Conservation (phyloP, 345 rosid species). For the Rubroshorea leprosula region DNA sequence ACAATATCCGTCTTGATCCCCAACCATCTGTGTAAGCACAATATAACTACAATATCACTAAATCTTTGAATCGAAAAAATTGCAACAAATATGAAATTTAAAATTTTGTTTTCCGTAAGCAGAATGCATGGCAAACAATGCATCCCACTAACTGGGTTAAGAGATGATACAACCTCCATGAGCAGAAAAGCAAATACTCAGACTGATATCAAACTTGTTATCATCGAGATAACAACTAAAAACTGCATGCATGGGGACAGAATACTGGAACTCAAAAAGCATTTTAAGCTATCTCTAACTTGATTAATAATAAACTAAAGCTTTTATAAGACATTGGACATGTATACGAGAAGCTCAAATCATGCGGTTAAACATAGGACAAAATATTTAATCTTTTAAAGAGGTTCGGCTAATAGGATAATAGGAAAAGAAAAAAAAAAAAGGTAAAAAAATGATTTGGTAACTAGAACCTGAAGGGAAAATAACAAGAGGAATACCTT, state of each 20-base stretch:
- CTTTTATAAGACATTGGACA: too few relatives aligned
- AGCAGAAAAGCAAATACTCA: neutral
- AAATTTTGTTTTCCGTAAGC: constrained; percentile 2
- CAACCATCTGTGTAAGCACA: constrained; percentile 36
- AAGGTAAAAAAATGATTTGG: too few relatives aligned
- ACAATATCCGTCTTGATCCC: constrained; percentile 30
- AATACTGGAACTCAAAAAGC: neutral
- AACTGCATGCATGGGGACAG: neutral
- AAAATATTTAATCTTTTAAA: neutral
- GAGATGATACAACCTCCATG: too few relatives aligned
- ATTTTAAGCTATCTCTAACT: too few relatives aligned
- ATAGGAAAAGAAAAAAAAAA: too few relatives aligned
- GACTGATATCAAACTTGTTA: too few relatives aligned
- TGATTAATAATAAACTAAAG: too few relatives aligned
- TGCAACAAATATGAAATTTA: neutral
- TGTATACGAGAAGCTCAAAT: too few relatives aligned
- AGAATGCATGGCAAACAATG: neutral
- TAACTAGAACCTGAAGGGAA: neutral
- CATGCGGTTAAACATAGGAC: neutral
- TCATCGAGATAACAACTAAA: neutral
- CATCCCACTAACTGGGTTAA: neutral
- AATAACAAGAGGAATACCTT: constrained; percentile 44
- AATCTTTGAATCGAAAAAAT: constrained; percentile 9
- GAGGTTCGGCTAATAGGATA: too few relatives aligned
- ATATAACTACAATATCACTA: constrained; percentile 17